Evolutionary conservation across 768 basidiomycete species (phyloP).

Genomic region (Boletus bicolor): DNA sequence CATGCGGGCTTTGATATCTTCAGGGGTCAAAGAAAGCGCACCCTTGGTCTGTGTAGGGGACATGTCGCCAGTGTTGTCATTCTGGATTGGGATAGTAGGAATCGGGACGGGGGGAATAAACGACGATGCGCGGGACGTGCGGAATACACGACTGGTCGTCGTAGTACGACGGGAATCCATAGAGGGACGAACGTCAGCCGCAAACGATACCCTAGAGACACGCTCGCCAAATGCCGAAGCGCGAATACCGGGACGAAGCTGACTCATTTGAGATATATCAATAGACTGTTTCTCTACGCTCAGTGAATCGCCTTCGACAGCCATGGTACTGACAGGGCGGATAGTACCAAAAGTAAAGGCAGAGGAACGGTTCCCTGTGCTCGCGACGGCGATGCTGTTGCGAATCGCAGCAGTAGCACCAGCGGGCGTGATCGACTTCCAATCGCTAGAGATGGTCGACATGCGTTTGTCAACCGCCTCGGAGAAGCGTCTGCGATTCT

Average conservation of each 20-base stretch:
- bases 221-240: slow-evolving; percentile 49
- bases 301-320: slow-evolving; percentile 40
- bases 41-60: slow-evolving; percentile 46
- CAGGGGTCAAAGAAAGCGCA: slow-evolving; percentile 45
- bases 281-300: slow-evolving; percentile 37
- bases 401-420: slow-evolving; percentile 76
- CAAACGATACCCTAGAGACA: slow-evolving; percentile 66
- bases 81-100: slow-evolving; percentile 9
- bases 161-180: slow-evolving; percentile 42
- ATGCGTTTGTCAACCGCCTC: slow-evolving; percentile 76
- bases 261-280: slow-evolving; percentile 39
- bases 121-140: slow-evolving; percentile 40
- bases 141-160: slow-evolving; percentile 42
- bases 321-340: slow-evolving; percentile 44
- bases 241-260: slow-evolving; percentile 54
- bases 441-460: slow-evolving; percentile 75
- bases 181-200: slow-evolving; percentile 52
- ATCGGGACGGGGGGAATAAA: slow-evolving; percentile 42
- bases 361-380: slow-evolving; percentile 38
- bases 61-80: slow-evolving; percentile 30
- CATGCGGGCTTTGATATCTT: slow-evolving; percentile 60
- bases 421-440: slow-evolving; percentile 67
- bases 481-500: slow-evolving; percentile 58
- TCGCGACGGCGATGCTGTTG: slow-evolving; percentile 53
- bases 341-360: slow-evolving; percentile 59